Base-by-base conservation (phyloP, 2,329 filamentous ascomycete genomes). In the Pyrenophora tritici-repentis region DNA sequence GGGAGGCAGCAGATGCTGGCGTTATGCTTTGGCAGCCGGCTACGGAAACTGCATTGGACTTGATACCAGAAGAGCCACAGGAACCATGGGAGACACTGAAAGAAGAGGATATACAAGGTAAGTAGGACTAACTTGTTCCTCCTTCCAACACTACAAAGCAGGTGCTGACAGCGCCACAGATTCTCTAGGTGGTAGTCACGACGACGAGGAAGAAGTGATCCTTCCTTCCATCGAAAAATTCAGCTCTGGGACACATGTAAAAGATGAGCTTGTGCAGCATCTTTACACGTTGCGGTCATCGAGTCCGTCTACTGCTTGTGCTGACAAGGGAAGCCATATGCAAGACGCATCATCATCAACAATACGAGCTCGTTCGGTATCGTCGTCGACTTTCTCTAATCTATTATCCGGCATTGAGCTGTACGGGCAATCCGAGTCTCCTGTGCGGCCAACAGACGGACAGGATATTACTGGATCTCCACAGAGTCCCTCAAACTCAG, bases 1-100 rank as follows among this genome's bases (percentile, higher is more conserved):
- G 49, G 44, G n/a, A 10, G 14, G 20, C n/a, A 17, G 20, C 13
- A 6, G 32, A 42, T 31, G 20, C 33, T 12, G 22, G 49, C 1
- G 20, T 52, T 0, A 40, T 43, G 43, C 3, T 52, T 3, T 52
- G 49, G 49, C 38, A 52, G 12, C 43, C 44, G 8, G 34, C 16
- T 4, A 12, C 8, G 22, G 44, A 33, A 32, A 24, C 37, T 14
- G 6, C 14, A 3, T n/a, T 14, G 5, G 14, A 10, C 22, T 17
- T 9, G 4, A 9, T 4, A 7, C 17, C 13, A 6, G 32, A 31
- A 18, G 16, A 24, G 13, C 2, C 37, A 31, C 41, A 7, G 6
- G 2, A 29, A 41, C 42, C 36, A 18, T 13, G 6, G 6, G 13
- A 33, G 2, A 4, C 0, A 2, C 2, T 31, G 3, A 22, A 10